Base-by-base conservation (phyloP, 441 rosid species). In the Viola pubescens region DNA sequence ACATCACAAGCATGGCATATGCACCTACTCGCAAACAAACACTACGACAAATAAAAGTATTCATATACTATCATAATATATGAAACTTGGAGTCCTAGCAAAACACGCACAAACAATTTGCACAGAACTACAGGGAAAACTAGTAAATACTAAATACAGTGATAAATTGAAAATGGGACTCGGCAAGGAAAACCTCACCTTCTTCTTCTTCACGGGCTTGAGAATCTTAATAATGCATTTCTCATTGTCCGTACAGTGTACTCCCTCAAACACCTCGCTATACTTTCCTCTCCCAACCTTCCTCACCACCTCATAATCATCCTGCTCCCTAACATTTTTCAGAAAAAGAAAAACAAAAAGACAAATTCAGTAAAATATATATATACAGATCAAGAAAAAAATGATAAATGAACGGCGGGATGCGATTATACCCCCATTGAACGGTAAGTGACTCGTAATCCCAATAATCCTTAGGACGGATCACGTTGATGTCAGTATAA, bases 141-240 rank as follows among this genome's bases (percentile, higher is more conserved):
- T 26, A 26, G 2, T 26, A 26, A 26, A 26, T 26, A 26, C 34
- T 26, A 26, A 26, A 26, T 26, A 26, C 34, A 26, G 34, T 26
- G 34, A 26, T 26, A 2, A 26, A 26, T 26, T 26, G 34, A 26
- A 26, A 26, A 26, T 26, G 34, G 34, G 34, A 26, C 34, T 26
- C 34, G 34, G 34, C 34, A 26, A 26, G 34, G 34, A 26, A 26
- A 26, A n/a, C 57, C 71, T 60, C 60, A 85, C 97, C 95, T 94
- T 94, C 79, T 90, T 94, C 86, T 90, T 94, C 84, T 88, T 90
- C 56, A 90, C 99, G 14, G 97, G 99, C 75, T 94, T 90, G 64
- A 94, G 88, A 60, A 94, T 94, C 87, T 94, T 94, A 69, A 94
- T 86, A 59, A 94, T 60, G 45, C 99, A 90, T 63, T 88, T 90